A percentile compares a stretch with the other conserved stretches of the same genome.
Conservation (phyloP, 208 protist genomes). For the Trypanosomatidae sp. region DNA sequence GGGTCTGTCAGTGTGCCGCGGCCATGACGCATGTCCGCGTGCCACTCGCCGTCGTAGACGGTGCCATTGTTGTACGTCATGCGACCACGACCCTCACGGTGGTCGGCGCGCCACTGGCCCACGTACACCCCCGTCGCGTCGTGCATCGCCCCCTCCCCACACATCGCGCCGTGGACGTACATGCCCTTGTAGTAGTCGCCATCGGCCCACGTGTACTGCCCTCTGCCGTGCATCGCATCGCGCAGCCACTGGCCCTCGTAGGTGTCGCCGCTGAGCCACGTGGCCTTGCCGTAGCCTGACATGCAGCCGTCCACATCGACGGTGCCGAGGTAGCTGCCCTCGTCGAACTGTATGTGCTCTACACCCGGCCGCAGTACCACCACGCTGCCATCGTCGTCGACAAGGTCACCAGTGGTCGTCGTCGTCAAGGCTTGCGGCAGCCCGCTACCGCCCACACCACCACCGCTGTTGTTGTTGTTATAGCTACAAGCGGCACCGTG, state of each 20-base stretch:
- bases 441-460: too few species aligned
- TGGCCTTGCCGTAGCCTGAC: constrained; percentile 58
- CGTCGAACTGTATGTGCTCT: constrained; percentile 53
- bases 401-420: too few species aligned
- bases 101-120: constrained; percentile 78
- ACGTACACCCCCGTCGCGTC: constrained; percentile 66
- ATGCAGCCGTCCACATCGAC: constrained; percentile 51
- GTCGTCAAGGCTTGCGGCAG: too few species aligned
- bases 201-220: constrained; percentile 66
- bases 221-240: constrained; percentile 56
- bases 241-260: constrained; percentile 75
- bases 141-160: constrained; percentile 67
- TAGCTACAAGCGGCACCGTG: too few species aligned
- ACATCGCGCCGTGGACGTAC: constrained; percentile 44
- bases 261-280: constrained; percentile 64
- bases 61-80: constrained; percentile 68
- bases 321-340: constrained; percentile 66
- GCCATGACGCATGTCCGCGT: constrained; percentile 68
- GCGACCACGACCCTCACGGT: constrained; percentile 57
- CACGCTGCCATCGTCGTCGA: constrained; percentile 26
- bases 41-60: constrained; percentile 84
- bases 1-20: constrained; percentile 58
- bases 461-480: too few species aligned
- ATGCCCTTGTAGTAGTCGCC: constrained; percentile 60
- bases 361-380: constrained; percentile 20